These are phyloP conservation scores for Flaveria linearis DNA, from an alignment of 129 eudicot genomes.

Conservation along the genomic window DNA sequence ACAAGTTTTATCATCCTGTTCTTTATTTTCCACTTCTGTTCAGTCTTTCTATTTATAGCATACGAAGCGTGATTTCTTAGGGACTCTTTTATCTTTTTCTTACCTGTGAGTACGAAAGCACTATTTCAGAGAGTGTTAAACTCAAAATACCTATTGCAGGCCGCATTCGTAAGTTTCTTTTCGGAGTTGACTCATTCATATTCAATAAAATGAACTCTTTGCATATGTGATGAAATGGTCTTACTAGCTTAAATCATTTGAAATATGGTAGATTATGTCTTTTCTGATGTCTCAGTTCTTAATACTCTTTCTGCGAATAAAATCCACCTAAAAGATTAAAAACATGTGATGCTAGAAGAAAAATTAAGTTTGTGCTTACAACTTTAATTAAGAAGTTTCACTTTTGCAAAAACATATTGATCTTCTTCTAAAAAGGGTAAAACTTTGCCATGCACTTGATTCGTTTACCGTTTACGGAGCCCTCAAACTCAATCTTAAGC, in stretches of 20 bases:
- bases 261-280: background rate
- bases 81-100: constrained; percentile 17
- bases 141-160: background rate
- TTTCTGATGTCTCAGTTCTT: constrained; percentile 4
- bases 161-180: constrained; percentile 2
- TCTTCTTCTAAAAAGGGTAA: background rate
- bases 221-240: constrained; percentile 11
- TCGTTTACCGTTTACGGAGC: background rate
- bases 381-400: too few species aligned
- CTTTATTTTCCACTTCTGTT: constrained; percentile 5
- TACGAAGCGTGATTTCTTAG: background rate
- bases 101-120: background rate
- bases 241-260: background rate
- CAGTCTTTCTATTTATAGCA: constrained; percentile 20
- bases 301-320: background rate
- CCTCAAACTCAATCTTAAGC: background rate
- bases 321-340: background rate
- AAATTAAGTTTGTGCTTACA: background rate
- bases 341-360: background rate
- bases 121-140: background rate
- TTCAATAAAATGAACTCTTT: background rate
- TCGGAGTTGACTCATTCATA: background rate
- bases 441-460: background rate
- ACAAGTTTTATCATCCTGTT: constrained; percentile 28
- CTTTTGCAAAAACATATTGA: too few species aligned